Base-by-base conservation (phyloP, 2,329 filamentous ascomycete species). In the Cercospora sp. region DNA sequence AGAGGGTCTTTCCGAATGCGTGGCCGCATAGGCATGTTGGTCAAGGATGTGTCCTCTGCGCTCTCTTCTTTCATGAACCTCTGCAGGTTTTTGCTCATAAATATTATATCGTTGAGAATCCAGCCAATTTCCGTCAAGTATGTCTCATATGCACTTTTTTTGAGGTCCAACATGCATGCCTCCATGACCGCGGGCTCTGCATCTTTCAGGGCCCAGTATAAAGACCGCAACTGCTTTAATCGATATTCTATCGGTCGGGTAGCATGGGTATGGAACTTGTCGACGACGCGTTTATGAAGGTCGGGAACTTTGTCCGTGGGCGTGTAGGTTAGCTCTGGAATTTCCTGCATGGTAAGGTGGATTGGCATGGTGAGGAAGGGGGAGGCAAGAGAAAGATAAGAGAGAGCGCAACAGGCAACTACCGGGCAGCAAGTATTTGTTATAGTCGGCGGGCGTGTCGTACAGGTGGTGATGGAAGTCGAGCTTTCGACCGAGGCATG, bases 131-230 rank as follows among this genome's bases (percentile, higher is more conserved):
- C 95, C 26, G 86, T 84, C 39, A 95, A 74, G 73, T 87, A 83
- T 31, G 91, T 83, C 83, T 98, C 95, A 78, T 89, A 92, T 26
- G 23, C 23, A 26, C 23, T 26, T 26, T 96, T 97, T 78, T 88
- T 86, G 72, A 98, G 82, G 77, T 99, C 95, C 74, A 87, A 84
- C 77, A 87, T 85, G 77, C 93, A 87, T 23, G 94, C 93, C 78
- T 92, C 91, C 72, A 88, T 78, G 69, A 98, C 85, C 73, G 90
- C 86, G 57, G 88, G 83, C 66, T 89, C 86, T 78, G 92, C 90
- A 83, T 98, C 94, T 72, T 89, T 89, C 73, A 97, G 80, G 7
- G 83, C 93, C 95, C 95, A 98, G 84, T 97, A 98, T 66, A 98
- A 89, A 85, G 93, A 94, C 74, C 94, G 91, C 69, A 99, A 88